Evolutionary conservation across 1,284 basidiomycete species (phyloP).

Genomic region (Leccinum huronense): DNA sequence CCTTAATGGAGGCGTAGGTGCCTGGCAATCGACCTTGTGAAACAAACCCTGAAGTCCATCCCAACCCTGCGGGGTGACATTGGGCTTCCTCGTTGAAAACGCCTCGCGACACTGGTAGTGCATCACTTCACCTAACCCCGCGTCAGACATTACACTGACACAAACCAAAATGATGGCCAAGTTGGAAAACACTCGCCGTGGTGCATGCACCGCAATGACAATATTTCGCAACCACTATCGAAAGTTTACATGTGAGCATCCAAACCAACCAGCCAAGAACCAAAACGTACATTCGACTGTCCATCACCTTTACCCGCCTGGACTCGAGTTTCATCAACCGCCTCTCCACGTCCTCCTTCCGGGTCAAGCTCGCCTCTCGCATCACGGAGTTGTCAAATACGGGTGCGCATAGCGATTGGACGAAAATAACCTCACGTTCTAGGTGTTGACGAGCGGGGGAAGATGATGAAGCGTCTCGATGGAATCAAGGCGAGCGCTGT

Average conservation of each 20-base stretch:
- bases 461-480: conserved; percentile 81
- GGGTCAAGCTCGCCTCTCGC: conserved; percentile 64
- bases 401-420: conserved; percentile 67
- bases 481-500: conserved; percentile 80
- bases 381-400: conserved; percentile 70
- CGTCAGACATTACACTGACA: neutral
- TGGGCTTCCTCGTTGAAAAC: conserved; percentile 58
- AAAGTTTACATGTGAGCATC: neutral
- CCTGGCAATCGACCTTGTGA: too few species aligned
- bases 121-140: conserved; percentile 62
- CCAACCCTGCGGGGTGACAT: conserved; percentile 32
- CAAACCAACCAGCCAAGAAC: neutral
- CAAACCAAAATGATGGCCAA: neutral
- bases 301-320: conserved; percentile 85
- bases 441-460: conserved; percentile 82
- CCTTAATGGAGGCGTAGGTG: too few species aligned
- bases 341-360: conserved; percentile 72
- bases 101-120: conserved; percentile 91
- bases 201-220: conserved; percentile 92
- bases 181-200: conserved; percentile 49
- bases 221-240: conserved; percentile 82
- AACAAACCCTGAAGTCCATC: neutral
- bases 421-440: conserved; percentile 75
- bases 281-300: conserved; percentile 77
- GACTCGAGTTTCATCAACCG: conserved; percentile 74